Evolutionary conservation across 1,284 basidiomycete genomes (phyloP), one percentile per base, ranked within the genome.

Genomic region (Moesziomyces antarcticus): DNA sequence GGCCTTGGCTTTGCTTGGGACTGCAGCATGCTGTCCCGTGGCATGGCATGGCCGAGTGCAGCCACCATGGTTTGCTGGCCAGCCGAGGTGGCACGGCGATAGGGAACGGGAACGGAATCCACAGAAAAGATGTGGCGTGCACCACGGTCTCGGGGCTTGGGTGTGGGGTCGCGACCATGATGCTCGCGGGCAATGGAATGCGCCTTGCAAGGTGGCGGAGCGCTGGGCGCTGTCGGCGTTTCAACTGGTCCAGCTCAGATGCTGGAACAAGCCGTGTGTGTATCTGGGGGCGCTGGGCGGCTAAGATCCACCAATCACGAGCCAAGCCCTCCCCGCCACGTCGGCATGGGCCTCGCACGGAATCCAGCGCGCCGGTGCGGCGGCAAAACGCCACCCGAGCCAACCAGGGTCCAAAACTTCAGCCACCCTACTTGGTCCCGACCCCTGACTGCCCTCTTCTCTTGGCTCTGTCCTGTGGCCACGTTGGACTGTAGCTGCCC

Each of bases 331-430:
- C 18, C 18, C 37, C 11, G 13, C 35, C 16, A 40, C 14, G 37
- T 16, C 16, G 1, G 37, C 37, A 40, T 18, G 16, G 14, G 37
- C 37, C 18, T 40, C 37, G 37, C 8, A 40, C 37, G 37, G 37
- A 40, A 18, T 40, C 51, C 43, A 45, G 8, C 20, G 27, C 21
- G 20, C 16, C 21, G 20, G 20, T 21, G 40, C 35, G 33, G 47
- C 47, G 46, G 46, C 37, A 43, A 55, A 47, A 48, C 53, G 37
- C 53, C 53, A 56, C 54, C 54, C 46, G 54, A 56, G 25, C 48
- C 54, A 56, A 35, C 46, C 47, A 56, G 54, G 40, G 47, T 56
- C 54, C 54, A 56, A 47, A 27, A 27, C 25, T 7, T 27, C 25
- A 27, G 25, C 25, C 25, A 27, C 25, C 25, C 8, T 27, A 24